Conservation (phyloP, 169 alveolate genomes). For the Babesia gibsoni region DNA sequence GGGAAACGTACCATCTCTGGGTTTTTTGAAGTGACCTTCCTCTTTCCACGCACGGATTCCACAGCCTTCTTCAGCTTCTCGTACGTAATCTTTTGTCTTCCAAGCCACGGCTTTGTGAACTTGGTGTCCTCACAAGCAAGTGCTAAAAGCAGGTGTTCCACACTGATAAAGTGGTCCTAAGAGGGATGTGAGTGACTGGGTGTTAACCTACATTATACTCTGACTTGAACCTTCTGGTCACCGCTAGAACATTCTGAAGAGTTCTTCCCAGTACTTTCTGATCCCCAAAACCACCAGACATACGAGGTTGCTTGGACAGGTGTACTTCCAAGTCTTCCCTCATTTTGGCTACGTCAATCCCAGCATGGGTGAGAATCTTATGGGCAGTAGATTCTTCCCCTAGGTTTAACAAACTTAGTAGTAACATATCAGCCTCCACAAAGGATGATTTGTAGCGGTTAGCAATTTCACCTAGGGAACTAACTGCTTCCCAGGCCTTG, state of each 20-base stretch:
- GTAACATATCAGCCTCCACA: conserved; percentile 85
- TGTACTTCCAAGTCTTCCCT: conserved; percentile 77
- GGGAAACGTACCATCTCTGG: conserved; percentile 73
- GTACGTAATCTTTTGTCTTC: conserved; percentile 69
- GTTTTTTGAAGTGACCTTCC: conserved; percentile 80
- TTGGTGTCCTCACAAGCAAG: conserved; percentile 82
- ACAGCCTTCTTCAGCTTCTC: conserved; percentile 81
- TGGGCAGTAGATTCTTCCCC: conserved; percentile 78
- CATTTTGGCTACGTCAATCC: conserved; percentile 70
- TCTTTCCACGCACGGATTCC: conserved; percentile 79
- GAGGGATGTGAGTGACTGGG: not conserved
- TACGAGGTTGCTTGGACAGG: conserved; percentile 75
- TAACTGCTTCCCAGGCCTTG: conserved; percentile 87
- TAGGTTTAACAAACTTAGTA: conserved; percentile 67
- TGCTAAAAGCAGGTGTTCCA: conserved; percentile 80
- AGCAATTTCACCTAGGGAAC: conserved; percentile 74
- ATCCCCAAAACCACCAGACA: conserved; percentile 85
- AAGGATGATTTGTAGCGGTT: conserved; percentile 76
- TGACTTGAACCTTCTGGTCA: conserved; percentile 74
- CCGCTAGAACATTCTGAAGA: conserved; percentile 74
- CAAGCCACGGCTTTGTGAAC: conserved; percentile 79
- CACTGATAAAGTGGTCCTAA: conserved; percentile 79
- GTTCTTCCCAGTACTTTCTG: conserved; percentile 83
- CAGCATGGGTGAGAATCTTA: conserved; percentile 66
- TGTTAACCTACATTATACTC: conserved; percentile 67